A percentile compares a stretch with the other conserved stretches of the same genome.
These are phyloP conservation scores for Lomentospora prolificans DNA, from an alignment of 2,329 filamentous ascomycete genomes.

Conservation along the genomic window DNA sequence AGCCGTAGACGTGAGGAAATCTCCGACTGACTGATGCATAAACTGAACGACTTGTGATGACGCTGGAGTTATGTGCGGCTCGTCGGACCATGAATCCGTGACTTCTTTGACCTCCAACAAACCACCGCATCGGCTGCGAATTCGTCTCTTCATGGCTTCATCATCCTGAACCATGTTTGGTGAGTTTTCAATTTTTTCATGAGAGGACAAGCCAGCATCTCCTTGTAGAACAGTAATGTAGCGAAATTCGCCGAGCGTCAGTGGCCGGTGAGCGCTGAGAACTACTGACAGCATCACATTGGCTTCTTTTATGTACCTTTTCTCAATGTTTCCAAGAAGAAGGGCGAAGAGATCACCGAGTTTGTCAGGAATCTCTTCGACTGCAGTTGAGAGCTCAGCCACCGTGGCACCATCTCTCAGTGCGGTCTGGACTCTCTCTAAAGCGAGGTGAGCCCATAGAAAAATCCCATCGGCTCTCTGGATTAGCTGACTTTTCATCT, in stretches of 20 bases:
- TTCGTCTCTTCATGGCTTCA: constrained; percentile 5
- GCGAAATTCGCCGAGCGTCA: neutral
- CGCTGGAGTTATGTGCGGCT: neutral
- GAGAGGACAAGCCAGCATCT: neutral
- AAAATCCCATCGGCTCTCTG: constrained; percentile 4
- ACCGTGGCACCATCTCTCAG: neutral
- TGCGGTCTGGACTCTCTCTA: neutral
- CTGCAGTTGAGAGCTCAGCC: neutral
- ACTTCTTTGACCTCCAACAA: constrained; percentile 5
- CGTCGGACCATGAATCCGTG: neutral
- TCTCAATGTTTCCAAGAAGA: neutral
- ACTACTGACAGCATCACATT: neutral
- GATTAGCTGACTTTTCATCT: neutral
- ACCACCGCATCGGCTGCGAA: constrained; percentile 6
- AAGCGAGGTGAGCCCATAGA: neutral
- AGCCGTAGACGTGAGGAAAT: neutral
- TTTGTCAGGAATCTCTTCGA: neutral
- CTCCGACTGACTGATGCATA: constrained; percentile 8
- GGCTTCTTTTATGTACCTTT: neutral
- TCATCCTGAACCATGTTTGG: neutral
- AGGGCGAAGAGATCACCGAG: neutral
- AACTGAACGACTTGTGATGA: constrained; percentile 5
- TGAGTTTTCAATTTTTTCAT: neutral
- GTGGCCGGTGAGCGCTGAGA: neutral
- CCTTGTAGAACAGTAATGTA: neutral